Base-by-base conservation (phyloP, 805 yeast genomes). In the Cyberlindnera amylophila region DNA sequence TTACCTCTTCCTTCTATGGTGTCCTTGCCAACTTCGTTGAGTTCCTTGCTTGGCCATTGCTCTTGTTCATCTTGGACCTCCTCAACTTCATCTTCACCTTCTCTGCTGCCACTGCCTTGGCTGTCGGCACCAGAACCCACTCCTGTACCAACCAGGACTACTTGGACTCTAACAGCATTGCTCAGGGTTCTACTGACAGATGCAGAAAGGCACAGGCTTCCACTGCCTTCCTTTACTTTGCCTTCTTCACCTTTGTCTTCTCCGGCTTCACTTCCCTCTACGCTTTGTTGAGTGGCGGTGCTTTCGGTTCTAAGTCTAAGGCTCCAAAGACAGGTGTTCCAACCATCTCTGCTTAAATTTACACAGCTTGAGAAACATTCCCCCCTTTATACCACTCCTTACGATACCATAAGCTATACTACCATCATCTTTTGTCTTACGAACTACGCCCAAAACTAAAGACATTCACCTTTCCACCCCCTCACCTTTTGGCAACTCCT, bases 181-280 rank as follows among this genome's bases (percentile, higher is more conserved):
- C 86, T 47, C 87, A 86, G 71, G 95, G 95, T 53, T 73, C 82
- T 33, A 59, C 70, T 17, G 86, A 79, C 60, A 81, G 98, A 75
- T 93, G 99, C 74, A 86, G 97, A 76, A 82, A 87, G 72, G 89
- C 95, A 43, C 98, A 93, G 76, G 88, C 88, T 49, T 65, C 83
- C 15, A 75, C 72, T 55, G 89, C 90, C 39, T 86, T 86, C 80
- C 75, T 85, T 61, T 93, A 79, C 83, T 82, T 93, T 67, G 75
- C 93, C 44, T 81, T 84, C 75, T 78, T 81, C 62, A 67, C 82
- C 63, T 84, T 87, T 65, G 65, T 87, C 51, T 84, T 75, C 57
- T 77, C 89, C 52, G 58, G 77, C 47, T 67, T 67, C 49, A 62
- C 79, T 63, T 73, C 82, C 43, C 52, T 64, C 38, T 64, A 74